Evolutionary conservation across 768 basidiomycete genomes (phyloP), one percentile per base, ranked within the genome.

Genomic region (Plicaturopsis crispa): DNA sequence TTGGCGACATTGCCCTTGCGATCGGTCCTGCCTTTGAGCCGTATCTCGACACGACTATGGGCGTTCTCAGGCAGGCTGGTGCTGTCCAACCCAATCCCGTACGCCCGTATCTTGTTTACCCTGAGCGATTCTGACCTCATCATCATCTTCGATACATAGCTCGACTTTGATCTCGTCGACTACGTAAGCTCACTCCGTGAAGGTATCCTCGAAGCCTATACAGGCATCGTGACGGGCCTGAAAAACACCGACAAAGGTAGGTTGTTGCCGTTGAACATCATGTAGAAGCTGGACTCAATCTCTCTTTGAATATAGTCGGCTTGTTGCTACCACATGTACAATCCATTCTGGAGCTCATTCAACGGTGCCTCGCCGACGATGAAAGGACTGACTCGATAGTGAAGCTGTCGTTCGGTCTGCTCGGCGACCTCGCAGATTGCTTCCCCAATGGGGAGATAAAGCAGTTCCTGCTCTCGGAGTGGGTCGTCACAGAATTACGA

Each of bases 121-220:
- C n/a, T n/a, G n/a, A n/a, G 33, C 13, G 18, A 7, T 19, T 36
- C 18, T 28, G 24, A 38, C 37, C 11, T 24, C 22, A 11, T 39
- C 34, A 17, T 24, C 5, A n/a, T 22, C 48, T n/a, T 23, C 49
- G 26, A 38, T 40, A 35, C 32, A 38, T 47, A 77, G 88, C 75
- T 84, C 24, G 88, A 93, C 55, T 86, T 80, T 48, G 91, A 94
- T 45, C 75, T 93, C 40, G 73, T 93, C 40, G 96, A 99, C 47
- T 98, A 98, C 53, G 89, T 94, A 32, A 72, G 78, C 38, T 77
- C 78, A 38, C 71, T 99, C 40, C 79, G 96, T 24, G 96, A 98
- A 52, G 91, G 91, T 32, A 97, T 99, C 47, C 66, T 97, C 22
- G 96, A 99, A 59, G 94, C 96, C 2, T 97, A 96, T 52, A 94